A percentile compares a stretch with the other conserved stretches of the same genome.
Conservation (phyloP, 768 basidiomycete genomes). For the Neoboletus magnificus region DNA sequence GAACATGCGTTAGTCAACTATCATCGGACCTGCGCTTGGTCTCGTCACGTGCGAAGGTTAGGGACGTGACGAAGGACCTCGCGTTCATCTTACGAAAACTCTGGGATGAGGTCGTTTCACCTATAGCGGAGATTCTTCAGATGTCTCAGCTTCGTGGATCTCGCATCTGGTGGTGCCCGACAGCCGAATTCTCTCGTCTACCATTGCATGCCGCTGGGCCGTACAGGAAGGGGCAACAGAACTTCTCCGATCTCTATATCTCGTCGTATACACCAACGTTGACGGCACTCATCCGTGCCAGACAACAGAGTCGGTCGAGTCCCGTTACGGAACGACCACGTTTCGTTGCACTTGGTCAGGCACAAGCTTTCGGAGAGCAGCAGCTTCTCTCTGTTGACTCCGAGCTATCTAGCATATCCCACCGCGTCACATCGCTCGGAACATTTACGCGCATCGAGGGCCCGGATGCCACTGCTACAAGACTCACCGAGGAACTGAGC, state of each 20-base stretch:
- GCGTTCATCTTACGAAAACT: background rate
- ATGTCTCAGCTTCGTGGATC: background rate
- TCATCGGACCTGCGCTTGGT: background rate
- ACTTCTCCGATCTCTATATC: background rate
- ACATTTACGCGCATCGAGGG: background rate
- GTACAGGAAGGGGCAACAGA: background rate
- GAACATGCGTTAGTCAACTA: background rate
- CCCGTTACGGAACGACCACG: background rate
- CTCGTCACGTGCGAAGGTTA: background rate
- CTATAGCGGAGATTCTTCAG: background rate
- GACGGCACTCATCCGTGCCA: background rate
- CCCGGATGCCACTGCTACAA: background rate
- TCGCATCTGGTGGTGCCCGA: background rate
- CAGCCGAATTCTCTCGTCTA: background rate
- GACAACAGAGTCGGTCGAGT: background rate
- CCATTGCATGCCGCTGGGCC: background rate
- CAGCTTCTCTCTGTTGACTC: background rate
- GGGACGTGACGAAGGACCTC: background rate
- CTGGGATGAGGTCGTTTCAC: background rate
- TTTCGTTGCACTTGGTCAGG: background rate
- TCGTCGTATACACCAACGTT: background rate
- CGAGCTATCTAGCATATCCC: background rate
- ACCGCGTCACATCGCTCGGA: background rate
- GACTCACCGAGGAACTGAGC: background rate
- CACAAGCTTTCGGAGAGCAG: background rate